Evolutionary conservation across 1,139 yeast species (phyloP).

Genomic region (Arxiozyma bovina): DNA sequence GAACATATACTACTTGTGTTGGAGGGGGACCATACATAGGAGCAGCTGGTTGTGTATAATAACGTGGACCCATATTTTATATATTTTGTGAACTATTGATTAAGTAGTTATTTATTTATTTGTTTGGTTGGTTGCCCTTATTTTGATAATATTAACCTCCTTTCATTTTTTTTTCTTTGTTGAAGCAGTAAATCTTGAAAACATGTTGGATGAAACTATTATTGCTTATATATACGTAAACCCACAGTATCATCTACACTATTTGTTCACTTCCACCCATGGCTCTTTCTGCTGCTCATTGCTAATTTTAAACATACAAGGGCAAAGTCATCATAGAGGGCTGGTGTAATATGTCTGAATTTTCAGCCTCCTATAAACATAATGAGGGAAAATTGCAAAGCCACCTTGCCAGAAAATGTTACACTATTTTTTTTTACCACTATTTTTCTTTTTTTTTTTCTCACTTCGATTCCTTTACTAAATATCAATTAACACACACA

Average conservation of each 20-base stretch:
- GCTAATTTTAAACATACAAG: neutral
- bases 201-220: neutral
- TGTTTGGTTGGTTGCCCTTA: neutral
- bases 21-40: constrained; percentile 8
- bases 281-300: neutral
- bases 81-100: neutral
- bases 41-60: constrained; percentile 6
- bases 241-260: too few relatives aligned
- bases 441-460: too few relatives aligned
- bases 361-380: too few relatives aligned
- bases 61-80: neutral
- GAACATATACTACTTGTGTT: constrained; percentile 6
- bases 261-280: neutral
- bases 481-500: too few relatives aligned
- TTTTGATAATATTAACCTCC: neutral
- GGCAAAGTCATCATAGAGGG: neutral
- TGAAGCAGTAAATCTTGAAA: neutral
- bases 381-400: too few relatives aligned
- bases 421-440: too few relatives aligned
- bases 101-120: too few relatives aligned
- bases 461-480: too few relatives aligned
- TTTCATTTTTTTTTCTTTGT: neutral
- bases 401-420: too few relatives aligned
- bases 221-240: too few relatives aligned
- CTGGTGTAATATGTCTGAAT: too few relatives aligned